Base-by-base conservation (phyloP, 2,329 filamentous ascomycete genomes). In the Orbilia brochopaga region DNA sequence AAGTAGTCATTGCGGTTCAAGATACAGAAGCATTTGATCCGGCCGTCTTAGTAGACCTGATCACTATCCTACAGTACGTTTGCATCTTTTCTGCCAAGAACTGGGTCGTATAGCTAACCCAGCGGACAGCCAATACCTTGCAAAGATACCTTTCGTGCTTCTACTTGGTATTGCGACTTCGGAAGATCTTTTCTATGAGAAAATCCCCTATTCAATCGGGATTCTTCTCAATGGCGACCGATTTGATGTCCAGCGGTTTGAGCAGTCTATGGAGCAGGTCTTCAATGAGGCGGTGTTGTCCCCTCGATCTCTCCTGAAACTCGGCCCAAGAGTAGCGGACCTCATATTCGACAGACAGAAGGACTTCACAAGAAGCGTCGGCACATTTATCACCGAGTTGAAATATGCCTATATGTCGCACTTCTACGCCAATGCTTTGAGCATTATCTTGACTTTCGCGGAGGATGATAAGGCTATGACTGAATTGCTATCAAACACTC, bases 331-430 rank as follows among this genome's bases (percentile, higher is more conserved):
- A 4, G 79, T 94, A 40, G 82, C 90, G 44, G 82, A 83, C 44
- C 84, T 82, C 76, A 82, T 91, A 73, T 80, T 92, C 19, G 87
- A 89, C 72, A 84, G 90, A 30, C 90, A 94, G 77, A 85, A 85
- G 74, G 88, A 92, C 75, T 89, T 93, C 77, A 86, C 91, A 6
- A 88, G 90, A 48, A 90, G 89, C 74, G n/a, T 32, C 15, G 52
- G 10, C 13, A 23, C 51, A 73, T 67, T 62, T 48, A 56, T 76
- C 77, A 70, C 81, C 70, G 57, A 61, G 5, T 76, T 73, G 17
- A 78, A 91, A 85, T 94, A 93, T 79, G 86, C 88, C 0, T 91
- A 92, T 77, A 92, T 95, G 90, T 90, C 88, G 65, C 89, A 92
- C 78, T 93, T 90, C 77, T 93, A 91, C 75, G 89, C 88, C 42